These are phyloP conservation scores for Rostrohypoxylon terebratum DNA, from an alignment of 495 filamentous ascomycete species.

Conservation along the genomic window DNA sequence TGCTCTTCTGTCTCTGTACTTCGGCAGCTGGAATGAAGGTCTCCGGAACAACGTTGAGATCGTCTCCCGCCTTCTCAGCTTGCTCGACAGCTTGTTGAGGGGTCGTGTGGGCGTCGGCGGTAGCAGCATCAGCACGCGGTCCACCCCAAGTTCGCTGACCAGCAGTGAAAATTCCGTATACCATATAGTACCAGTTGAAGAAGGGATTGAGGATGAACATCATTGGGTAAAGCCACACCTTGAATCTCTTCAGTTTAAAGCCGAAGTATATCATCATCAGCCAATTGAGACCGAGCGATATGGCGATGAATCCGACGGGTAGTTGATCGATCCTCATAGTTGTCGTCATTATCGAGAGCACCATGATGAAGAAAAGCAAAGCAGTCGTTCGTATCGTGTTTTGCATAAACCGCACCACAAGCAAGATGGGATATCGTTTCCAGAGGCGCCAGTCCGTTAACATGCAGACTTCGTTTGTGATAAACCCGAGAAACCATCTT, in stretches of 20 bases:
- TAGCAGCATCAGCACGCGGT: constrained; percentile 89
- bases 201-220: constrained; percentile 98
- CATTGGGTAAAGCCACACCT: constrained; percentile 92
- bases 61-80: constrained; percentile 83
- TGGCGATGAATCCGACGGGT: constrained; percentile 92
- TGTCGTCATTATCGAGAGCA: constrained; percentile 87
- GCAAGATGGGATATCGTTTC: constrained; percentile 91
- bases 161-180: constrained; percentile 87
- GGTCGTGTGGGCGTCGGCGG: constrained; percentile 81
- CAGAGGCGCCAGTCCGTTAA: constrained; percentile 92
- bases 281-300: constrained; percentile 97
- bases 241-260: constrained; percentile 84
- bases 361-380: constrained; percentile 94
- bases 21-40: constrained; percentile 81
- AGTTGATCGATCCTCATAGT: constrained; percentile 80
- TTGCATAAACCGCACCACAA: constrained; percentile 90
- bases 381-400: constrained; percentile 97
- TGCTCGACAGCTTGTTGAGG: constrained; percentile 85
- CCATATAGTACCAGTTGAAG: constrained; percentile 99
- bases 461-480: constrained; percentile 99
- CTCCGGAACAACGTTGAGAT: constrained; percentile 91
- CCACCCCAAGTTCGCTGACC: constrained; percentile 98
- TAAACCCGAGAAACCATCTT: constrained; percentile 97
- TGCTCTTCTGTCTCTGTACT: constrained; percentile 60
- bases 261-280: constrained; percentile 97